phyloP scores from a whole-genome alignment of 257 asterid species.

The Solanum tacnaense region DNA sequence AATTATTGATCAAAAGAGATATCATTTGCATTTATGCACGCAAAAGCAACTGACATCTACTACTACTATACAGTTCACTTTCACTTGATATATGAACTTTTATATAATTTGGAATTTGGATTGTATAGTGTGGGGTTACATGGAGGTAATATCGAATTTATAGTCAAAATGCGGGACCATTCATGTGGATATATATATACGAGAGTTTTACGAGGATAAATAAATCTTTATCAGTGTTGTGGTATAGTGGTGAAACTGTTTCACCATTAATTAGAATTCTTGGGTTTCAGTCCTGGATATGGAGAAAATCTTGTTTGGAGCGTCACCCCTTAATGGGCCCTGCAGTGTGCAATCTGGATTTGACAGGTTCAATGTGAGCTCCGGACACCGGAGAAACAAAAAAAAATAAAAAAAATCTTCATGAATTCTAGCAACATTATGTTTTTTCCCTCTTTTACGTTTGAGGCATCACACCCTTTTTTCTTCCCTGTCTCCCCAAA shows the following conservation, averaged over 20 bases:
- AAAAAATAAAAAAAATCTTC: neutral
- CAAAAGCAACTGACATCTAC: neutral
- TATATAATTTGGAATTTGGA: neutral
- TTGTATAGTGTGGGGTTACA: neutral
- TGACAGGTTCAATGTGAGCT: neutral
- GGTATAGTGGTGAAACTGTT: neutral
- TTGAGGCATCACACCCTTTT: neutral
- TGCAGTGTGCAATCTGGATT: no score
- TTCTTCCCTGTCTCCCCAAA: neutral
- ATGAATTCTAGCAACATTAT: neutral
- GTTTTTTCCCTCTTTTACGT: neutral
- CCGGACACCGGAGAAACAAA: neutral
- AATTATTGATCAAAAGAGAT: neutral
- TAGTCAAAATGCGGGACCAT: neutral
- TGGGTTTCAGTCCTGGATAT: accelerated
- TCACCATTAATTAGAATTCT: no score
- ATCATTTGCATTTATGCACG: neutral
- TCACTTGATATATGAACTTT: neutral
- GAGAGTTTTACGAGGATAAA: neutral
- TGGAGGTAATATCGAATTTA: neutral
- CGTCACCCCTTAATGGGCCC: accelerated
- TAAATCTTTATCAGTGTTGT: neutral
- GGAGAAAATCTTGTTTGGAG: no score
- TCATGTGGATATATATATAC: neutral
- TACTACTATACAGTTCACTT: neutral